Evolutionary conservation across 371 early-diverging fungal genomes (phyloP).

Genomic region (Amoeboradix gromovi): DNA sequence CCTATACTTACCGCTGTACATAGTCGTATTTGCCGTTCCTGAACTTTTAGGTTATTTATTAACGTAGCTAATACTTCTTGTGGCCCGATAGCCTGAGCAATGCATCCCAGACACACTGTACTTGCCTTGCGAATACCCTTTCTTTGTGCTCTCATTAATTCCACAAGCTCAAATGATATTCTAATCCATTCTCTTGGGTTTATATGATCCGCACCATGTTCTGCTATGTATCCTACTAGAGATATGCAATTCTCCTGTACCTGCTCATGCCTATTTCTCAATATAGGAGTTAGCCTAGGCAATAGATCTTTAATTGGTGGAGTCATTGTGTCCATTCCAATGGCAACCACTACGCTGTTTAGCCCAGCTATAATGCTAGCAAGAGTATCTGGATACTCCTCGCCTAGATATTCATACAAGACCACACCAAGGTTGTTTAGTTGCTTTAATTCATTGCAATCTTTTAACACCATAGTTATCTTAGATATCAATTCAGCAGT

Average conservation of each 20-base stretch:
- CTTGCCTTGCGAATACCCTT: slow-evolving; percentile 80
- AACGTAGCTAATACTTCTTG: slow-evolving; percentile 91
- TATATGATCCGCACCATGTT: slow-evolving; percentile 91
- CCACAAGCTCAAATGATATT: slow-evolving; percentile 83
- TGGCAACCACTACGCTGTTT: slow-evolving; percentile 71
- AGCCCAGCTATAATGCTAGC: slow-evolving; percentile 71
- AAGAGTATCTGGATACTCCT: slow-evolving; percentile 90
- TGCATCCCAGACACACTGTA: slow-evolving; percentile 87
- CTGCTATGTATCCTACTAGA: slow-evolving; percentile 84
- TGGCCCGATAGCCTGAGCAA: slow-evolving; percentile 94
- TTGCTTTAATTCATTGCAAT: slow-evolving; percentile 72
- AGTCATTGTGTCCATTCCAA: slow-evolving; percentile 87
- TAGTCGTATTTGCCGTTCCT: slow-evolving; percentile 89
- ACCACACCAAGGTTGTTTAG: slow-evolving; percentile 68
- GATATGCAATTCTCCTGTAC: slow-evolving; percentile 80
- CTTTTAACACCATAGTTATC: slow-evolving; percentile 68
- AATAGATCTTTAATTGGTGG: slow-evolving; percentile 89
- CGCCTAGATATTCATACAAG: slow-evolving; percentile 83
- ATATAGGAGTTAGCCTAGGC: slow-evolving; percentile 76
- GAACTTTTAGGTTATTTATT: slow-evolving; percentile 84
- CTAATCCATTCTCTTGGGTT: slow-evolving; percentile 96
- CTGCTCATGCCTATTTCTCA: slow-evolving; percentile 87
- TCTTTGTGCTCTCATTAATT: slow-evolving; percentile 77
- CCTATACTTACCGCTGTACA: slow-evolving; percentile 93
- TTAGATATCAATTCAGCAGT: slow-evolving; percentile 81